Evolutionary conservation across 306 rosid species (phyloP).

Genomic region (Heteromeles arbutifolia): DNA sequence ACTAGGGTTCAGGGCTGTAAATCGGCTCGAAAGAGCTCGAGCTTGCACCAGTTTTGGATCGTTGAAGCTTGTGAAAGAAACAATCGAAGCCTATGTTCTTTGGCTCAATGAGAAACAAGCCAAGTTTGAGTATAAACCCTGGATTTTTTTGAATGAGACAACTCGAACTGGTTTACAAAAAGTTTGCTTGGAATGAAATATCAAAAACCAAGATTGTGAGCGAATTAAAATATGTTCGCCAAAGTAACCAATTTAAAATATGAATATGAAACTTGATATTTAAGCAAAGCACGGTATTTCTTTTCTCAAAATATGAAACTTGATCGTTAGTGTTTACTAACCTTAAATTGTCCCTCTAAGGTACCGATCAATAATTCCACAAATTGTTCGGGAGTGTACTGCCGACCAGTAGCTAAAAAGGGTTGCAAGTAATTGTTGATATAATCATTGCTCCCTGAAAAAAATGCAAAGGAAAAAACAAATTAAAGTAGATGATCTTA

Average conservation of each 20-base stretch:
- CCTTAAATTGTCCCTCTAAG: slow-evolving; percentile 42
- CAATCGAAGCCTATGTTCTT: no score
- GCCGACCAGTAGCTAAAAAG: slow-evolving; percentile 69
- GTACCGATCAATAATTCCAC: slow-evolving; percentile 43
- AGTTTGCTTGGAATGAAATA: not conserved
- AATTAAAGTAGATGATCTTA: no score
- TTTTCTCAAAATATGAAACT: no score
- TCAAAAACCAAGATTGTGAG: no score
- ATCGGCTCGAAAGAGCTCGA: not conserved
- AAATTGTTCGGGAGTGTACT: slow-evolving; percentile 73
- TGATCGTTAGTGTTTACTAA: no score
- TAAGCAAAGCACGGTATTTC: not conserved
- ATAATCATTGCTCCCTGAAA: slow-evolving; percentile 79
- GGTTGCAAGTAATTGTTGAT: slow-evolving; percentile 89
- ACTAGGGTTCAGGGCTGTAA: not conserved
- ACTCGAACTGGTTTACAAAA: not conserved
- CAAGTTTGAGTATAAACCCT: not conserved
- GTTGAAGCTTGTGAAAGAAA: not conserved
- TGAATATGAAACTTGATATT: no score
- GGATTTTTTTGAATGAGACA: not conserved
- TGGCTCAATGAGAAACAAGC: not conserved
- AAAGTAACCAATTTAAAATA: no score
- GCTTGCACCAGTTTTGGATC: not conserved
- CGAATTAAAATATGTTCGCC: no score
- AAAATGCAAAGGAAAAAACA: not conserved